These are phyloP conservation scores for Angophora floribunda DNA, from an alignment of 345 rosid species.

Conservation along the genomic window DNA sequence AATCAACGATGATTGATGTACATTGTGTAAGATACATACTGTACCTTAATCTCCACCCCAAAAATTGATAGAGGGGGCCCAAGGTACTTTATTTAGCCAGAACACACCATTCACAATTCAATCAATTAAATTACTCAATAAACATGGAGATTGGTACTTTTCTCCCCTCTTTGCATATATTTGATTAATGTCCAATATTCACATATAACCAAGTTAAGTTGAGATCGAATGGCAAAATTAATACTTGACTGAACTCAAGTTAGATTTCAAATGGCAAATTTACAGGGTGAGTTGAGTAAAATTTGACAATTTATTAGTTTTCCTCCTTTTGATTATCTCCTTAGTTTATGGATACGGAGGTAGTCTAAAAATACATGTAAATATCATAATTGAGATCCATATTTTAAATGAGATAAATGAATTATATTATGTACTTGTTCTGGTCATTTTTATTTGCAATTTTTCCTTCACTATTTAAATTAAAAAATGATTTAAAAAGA, in stretches of 20 bases:
- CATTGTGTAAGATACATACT: background rate
- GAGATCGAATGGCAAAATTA: background rate
- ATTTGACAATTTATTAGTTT: background rate
- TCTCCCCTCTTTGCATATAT: background rate
- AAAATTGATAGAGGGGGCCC: background rate
- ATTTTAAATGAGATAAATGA: background rate
- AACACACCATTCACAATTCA: background rate
- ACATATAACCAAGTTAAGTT: background rate
- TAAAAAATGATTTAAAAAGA: background rate
- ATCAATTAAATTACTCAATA: background rate
- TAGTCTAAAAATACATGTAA: background rate
- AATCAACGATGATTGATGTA: background rate
- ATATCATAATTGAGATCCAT: background rate
- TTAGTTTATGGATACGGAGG: background rate
- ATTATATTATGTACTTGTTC: background rate
- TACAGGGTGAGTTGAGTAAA: background rate
- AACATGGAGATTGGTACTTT: background rate
- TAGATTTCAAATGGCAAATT: background rate
- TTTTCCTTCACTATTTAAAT: background rate
- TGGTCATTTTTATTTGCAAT: accelerated
- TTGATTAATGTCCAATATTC: background rate
- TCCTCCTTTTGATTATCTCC: background rate
- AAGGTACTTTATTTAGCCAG: background rate
- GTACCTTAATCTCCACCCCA: background rate
- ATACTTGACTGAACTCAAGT: background rate